These are phyloP conservation scores for Elsinoe perseae DNA, from an alignment of 2,329 filamentous ascomycete species.

Conservation along the genomic window DNA sequence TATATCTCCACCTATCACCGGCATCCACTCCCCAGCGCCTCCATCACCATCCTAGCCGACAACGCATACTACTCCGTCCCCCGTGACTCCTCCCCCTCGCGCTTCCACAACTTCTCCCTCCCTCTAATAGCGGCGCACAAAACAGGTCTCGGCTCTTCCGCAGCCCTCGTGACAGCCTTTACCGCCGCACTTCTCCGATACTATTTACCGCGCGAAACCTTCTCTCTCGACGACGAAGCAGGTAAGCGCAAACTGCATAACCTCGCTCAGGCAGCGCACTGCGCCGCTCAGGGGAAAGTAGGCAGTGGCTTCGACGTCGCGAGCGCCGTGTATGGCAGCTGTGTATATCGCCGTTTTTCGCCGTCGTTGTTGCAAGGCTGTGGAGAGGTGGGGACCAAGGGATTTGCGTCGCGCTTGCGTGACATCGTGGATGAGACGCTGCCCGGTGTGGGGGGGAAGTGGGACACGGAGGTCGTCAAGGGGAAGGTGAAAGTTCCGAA, in stretches of 20 bases:
- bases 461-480: conserved; percentile 73
- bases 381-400: conserved; percentile 56
- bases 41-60: conserved; percentile 83
- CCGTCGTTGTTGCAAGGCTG: conserved; percentile 62
- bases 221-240: conserved; percentile 49
- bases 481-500: conserved; percentile 61
- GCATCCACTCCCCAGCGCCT: conserved; percentile 54
- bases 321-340: conserved; percentile 84
- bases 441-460: conserved; percentile 41
- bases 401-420: conserved; percentile 60
- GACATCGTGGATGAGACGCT: conserved; percentile 55
- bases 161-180: conserved; percentile 83
- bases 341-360: conserved; percentile 86
- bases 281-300: conserved; percentile 92
- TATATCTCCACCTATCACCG: conserved; percentile 55
- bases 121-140: conserved; percentile 76
- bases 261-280: conserved; percentile 86
- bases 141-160: conserved; percentile 90
- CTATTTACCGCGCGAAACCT: conserved; percentile 53
- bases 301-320: conserved; percentile 95
- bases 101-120: conserved; percentile 72
- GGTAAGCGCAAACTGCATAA: conserved; percentile 70
- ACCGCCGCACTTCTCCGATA: conserved; percentile 69
- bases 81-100: conserved; percentile 33
- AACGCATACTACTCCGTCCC: conserved; percentile 92